phyloP scores from a whole-genome alignment of 2,329 filamentous ascomycete genomes.

The Talaromyces sp. region DNA sequence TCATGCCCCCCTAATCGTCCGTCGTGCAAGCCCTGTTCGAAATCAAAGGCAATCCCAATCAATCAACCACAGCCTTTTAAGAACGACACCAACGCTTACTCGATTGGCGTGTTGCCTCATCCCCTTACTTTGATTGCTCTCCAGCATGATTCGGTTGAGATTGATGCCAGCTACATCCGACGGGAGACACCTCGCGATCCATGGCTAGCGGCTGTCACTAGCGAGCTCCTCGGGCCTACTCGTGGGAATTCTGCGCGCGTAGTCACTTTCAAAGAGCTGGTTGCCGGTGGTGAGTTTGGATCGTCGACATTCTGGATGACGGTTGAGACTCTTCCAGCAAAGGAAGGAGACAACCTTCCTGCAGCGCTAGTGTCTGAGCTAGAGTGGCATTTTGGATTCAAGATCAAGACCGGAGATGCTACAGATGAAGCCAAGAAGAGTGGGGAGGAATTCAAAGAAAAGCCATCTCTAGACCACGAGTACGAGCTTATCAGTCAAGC shows the following conservation, averaged over 20 bases:
- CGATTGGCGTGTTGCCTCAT: constrained; percentile 84
- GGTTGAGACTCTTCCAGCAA: constrained; percentile 57
- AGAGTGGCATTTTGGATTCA: constrained; percentile 88
- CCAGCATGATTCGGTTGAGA: constrained; percentile 55
- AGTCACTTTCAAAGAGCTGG: constrained; percentile 73
- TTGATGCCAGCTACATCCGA: constrained; percentile 65
- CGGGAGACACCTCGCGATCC: constrained; percentile 68
- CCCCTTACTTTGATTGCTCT: constrained; percentile 79
- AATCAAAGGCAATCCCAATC: constrained; percentile 63
- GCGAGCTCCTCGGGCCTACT: constrained; percentile 62
- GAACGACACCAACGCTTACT: constrained; percentile 71
- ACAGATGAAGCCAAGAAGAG: constrained; percentile 37
- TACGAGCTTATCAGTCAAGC: constrained; percentile 51
- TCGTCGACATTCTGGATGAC: constrained; percentile 76
- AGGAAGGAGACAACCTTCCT: constrained; percentile 54
- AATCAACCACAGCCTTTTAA: constrained; percentile 64
- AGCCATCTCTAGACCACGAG: constrained; percentile 34
- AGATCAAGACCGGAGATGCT: constrained; percentile 44
- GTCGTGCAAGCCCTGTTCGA: constrained; percentile 70
- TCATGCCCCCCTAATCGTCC: constrained; percentile 80
- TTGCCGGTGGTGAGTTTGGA: constrained; percentile 65
- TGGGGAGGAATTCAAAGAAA: constrained; percentile 28
- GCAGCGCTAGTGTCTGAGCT: constrained; percentile 57
- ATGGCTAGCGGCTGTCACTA: constrained; percentile 72
- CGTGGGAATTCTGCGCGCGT: constrained; percentile 64